Evolutionary conservation across 2,329 filamentous ascomycete genomes (phyloP), one percentile per base, ranked within the genome.

Genomic region (Pseudogymnoascus sp.): DNA sequence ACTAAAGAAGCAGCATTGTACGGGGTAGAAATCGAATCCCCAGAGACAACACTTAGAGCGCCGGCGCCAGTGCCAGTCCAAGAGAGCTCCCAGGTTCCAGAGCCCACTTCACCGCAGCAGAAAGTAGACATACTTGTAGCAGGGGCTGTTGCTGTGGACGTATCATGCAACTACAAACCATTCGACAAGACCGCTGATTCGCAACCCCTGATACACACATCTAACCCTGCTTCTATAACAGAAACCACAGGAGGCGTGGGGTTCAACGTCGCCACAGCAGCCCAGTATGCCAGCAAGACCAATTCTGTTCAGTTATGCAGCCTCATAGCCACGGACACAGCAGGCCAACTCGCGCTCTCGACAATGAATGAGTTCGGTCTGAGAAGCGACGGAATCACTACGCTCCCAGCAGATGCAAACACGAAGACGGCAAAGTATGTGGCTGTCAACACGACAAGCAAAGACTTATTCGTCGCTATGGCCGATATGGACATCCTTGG

Each of bases 181-280:
- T 40, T 64, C 5, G 67, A 70, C 59, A 69, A 70, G 44, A 62
- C 70, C 2, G 62, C 67, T 35, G 69, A 66, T 23, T 7, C 14
- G 8, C 35, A 65, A n/a, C 68, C 64, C 66, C 73, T 44, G 67
- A 70, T 28, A 67, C 21, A 61, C 70, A 6, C 73, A 75, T 4
- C 82, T 86, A 5, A 77, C 81, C 60, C 78, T 87, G 38, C 84
- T 6, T 78, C 80, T 12, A 95, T 97, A 67, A 85, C 78, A 37
- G 91, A 96, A 71, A 90, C 89, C 0, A 83, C 97, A 6, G 94
- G 94, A 11, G 94, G 94, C 5, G 94, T 97, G 6, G 94, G 91
- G 5, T 88, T 92, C 71, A 97, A 97, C 70, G 91, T 97, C 50
- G 91, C 94, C 14, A 82, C 91, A 59, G 92, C 93, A 50, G 87